Evolutionary conservation across 2,329 filamentous ascomycete species (phyloP), one percentile per base, ranked within the genome.

Genomic region (Fusarium sp.): DNA sequence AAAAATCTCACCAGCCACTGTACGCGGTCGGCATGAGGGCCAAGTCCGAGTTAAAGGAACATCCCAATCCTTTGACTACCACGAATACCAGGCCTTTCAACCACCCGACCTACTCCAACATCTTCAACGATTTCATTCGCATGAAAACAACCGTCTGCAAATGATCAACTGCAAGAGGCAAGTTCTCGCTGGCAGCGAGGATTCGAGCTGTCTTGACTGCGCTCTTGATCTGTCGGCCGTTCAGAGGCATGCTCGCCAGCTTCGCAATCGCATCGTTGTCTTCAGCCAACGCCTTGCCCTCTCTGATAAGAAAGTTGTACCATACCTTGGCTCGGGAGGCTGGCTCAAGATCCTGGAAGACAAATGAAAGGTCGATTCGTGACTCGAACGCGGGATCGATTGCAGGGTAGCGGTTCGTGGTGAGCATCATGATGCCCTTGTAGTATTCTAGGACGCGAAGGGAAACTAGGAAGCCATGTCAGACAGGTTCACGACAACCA

Each of bases 381-480:
- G 80, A 82, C 28, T 83, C 83, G 33, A 86, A 83, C 36, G 84
- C 84, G 20, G 79, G 75, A 72, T 86, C 84, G 48, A 86, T 83
- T 20, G 78, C 77, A 38, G 77, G 80, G 13, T 83, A 80, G 6
- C 83, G 79, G 69, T 85, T 86, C 7, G 84, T 85, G 1, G 83
- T 85, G 4, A 85, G 78, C 55, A 82, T 81, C 15, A 84, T 70
- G 35, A 84, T 74, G 0, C 83, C 83, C 3, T 69, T 58, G 49
- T 82, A 83, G 63, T 83, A 83, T 57, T 83, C 82, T 8, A 83
- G 42, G 0, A 79, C 59, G 1, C 79, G 78, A 9, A 84, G 63
- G 33, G 75, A 75, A 6, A 67, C 72, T 75, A 1, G 12, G 4
- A 14, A 9, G 7, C 12, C 5, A 9, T 7, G 58, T 66, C 7